phyloP scores from a whole-genome alignment of 2,329 filamentous ascomycete genomes.

The Fusarium azukiicola region DNA sequence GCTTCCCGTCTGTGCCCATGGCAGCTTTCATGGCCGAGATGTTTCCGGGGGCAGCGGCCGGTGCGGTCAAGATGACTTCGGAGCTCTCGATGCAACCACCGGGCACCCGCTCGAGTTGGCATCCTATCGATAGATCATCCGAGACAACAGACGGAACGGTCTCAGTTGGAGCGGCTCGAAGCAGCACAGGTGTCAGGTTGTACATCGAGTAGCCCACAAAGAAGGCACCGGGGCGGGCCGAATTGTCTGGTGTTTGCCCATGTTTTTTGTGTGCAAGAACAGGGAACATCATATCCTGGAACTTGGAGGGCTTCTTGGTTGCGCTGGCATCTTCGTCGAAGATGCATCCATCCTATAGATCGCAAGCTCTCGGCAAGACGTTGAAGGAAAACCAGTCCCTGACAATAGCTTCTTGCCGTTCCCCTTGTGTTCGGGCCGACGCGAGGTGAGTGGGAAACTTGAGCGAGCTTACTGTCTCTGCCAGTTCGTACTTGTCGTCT shows the following conservation, averaged over 20 bases:
- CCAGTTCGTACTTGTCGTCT: neutral
- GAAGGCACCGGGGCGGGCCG: neutral
- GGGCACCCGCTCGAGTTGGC: neutral
- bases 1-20: neutral
- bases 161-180: neutral
- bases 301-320: neutral
- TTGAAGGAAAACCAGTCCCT: neutral
- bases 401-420: neutral
- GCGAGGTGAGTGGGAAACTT: neutral
- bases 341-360: constrained; percentile 14
- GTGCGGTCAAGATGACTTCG: neutral
- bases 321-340: neutral
- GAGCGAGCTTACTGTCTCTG: constrained; percentile 15
- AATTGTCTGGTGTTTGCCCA: neutral
- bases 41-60: constrained; percentile 8
- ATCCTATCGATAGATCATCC: neutral
- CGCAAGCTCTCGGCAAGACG: constrained; percentile 17
- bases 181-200: neutral
- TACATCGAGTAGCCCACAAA: constrained; percentile 18
- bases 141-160: neutral
- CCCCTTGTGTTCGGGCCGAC: neutral
- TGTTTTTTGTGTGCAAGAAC: neutral
- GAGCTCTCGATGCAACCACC: neutral
- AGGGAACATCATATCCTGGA: neutral
- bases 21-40: constrained; percentile 7